A percentile compares a stretch with the other conserved stretches of the same genome.
Conservation (phyloP, 768 basidiomycete genomes). For the Cyclocybe aegerita region DNA sequence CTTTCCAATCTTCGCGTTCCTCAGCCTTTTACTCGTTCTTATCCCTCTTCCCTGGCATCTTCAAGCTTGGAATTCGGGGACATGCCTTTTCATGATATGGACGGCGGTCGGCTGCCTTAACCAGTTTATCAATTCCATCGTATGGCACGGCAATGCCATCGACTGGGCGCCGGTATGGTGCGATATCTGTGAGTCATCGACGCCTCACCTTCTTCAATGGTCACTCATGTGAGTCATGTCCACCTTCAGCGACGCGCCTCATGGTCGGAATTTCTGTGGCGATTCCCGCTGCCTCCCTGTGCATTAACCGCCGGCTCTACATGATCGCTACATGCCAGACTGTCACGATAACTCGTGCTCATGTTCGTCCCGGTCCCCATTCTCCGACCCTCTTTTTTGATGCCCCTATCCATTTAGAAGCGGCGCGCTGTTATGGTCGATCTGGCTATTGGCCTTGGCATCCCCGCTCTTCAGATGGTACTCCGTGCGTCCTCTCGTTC, state of each 20-base stretch:
- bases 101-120: conserved; percentile 42
- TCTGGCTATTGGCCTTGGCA: conserved; percentile 28
- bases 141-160: conserved; percentile 52
- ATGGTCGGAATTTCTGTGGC: conserved; percentile 32
- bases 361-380: conserved; percentile 17
- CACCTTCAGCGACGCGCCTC: conserved; percentile 21
- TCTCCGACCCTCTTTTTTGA: too few species aligned
- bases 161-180: conserved; percentile 48
- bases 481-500: conserved; percentile 23
- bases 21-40: conserved; percentile 40
- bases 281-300: conserved; percentile 33
- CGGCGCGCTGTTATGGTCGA: conserved; percentile 34
- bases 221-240: not conserved
- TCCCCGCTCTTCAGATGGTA: conserved; percentile 33
- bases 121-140: conserved; percentile 51
- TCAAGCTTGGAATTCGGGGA: conserved; percentile 57
- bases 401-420: conserved; percentile 16
- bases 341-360: conserved; percentile 28
- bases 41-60: conserved; percentile 51
- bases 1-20: conserved; percentile 33
- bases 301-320: conserved; percentile 43
- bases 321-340: conserved; percentile 28
- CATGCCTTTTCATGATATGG: conserved; percentile 60
- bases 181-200: conserved; percentile 37
- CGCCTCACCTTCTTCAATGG: not conserved